Base-by-base conservation (phyloP, 2,329 filamentous ascomycete genomes). In the Colletotrichum sp. region DNA sequence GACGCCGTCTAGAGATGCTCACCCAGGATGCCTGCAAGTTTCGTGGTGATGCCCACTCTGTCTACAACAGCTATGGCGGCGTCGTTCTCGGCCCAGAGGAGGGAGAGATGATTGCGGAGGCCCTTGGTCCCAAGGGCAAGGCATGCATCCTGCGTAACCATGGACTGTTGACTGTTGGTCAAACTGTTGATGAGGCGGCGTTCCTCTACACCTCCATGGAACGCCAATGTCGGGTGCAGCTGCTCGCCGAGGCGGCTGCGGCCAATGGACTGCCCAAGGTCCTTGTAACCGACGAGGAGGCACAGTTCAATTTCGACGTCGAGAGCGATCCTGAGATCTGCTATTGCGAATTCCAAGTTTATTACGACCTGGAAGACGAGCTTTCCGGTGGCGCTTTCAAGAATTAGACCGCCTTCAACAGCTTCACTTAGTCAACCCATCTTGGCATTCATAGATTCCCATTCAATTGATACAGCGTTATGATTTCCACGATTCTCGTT, bases 161-260 rank as follows among this genome's bases (percentile, higher is more conserved):
- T 79, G 94, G 94, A 0, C 83, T 95, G 15, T 79, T 95, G 66
- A 95, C 93, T 0, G 93, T 94, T 0, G 94, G 94, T 0, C 80
- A 82, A 6, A 95, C 93, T 0, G 93, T 95, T 3, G 94, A 95
- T 78, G 94, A 95, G 83, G 94, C 94, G 0, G 93, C 93, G 0
- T 95, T 92, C 82, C 83, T 94, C 71, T 95, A 94, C 82, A 92
- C 91, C 0, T 85, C 92, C 7, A 88, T 95, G 84, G 94, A 95
- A 82, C 88, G 91, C 34, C 91, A 89, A 13, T 95, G 94, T 81
- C 88, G 91, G 69, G 88, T 93, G 18, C 94, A 95, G 83, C 84
- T 95, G 52, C 85, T 91, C 72, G 90, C 91, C n/a, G 94, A 95
- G 82, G 77, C 81, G 12, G 82, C 81, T 2, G 77, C 81, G 9